These are phyloP conservation scores for Nadsonia starkeyi-henricii DNA, from an alignment of 1,139 yeast genomes.

Conservation along the genomic window DNA sequence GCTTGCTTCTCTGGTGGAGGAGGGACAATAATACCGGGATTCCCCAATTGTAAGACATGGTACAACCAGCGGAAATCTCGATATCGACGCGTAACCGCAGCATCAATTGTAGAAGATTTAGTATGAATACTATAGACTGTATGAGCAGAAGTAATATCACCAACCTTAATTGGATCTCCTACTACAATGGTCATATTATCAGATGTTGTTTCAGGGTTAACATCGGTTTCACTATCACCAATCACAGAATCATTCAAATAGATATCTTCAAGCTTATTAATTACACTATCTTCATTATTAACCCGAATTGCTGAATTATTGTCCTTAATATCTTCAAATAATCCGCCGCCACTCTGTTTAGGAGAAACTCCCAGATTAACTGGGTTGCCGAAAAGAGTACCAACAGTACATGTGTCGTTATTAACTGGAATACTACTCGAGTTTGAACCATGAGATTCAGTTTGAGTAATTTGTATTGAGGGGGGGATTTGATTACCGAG, in stretches of 20 bases:
- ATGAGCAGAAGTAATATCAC: constrained; percentile 80
- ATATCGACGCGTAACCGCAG: constrained; percentile 59
- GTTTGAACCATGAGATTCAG: neutral
- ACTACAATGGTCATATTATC: constrained; percentile 45
- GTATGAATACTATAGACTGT: constrained; percentile 74
- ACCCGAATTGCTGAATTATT: neutral
- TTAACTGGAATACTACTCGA: neutral
- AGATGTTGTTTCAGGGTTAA: neutral
- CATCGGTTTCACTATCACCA: neutral
- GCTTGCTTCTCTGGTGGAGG: constrained; percentile 97
- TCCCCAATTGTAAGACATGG: constrained; percentile 71
- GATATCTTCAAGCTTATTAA: neutral
- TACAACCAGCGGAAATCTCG: constrained; percentile 80
- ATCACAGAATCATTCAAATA: neutral
- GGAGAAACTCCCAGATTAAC: neutral
- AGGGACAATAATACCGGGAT: constrained; percentile 85
- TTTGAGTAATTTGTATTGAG: neutral
- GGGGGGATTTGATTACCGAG: neutral
- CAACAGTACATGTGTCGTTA: neutral
- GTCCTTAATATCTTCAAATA: neutral
- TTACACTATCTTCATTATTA: neutral
- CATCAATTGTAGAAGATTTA: constrained; percentile 30
- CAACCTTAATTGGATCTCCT: constrained; percentile 85
- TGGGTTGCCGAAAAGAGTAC: neutral
- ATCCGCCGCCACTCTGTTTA: neutral